A percentile compares a stretch with the other conserved stretches of the same genome.
phyloP scores from a whole-genome alignment of 1,284 basidiomycete genomes.

The Boletellus deceptivus region DNA sequence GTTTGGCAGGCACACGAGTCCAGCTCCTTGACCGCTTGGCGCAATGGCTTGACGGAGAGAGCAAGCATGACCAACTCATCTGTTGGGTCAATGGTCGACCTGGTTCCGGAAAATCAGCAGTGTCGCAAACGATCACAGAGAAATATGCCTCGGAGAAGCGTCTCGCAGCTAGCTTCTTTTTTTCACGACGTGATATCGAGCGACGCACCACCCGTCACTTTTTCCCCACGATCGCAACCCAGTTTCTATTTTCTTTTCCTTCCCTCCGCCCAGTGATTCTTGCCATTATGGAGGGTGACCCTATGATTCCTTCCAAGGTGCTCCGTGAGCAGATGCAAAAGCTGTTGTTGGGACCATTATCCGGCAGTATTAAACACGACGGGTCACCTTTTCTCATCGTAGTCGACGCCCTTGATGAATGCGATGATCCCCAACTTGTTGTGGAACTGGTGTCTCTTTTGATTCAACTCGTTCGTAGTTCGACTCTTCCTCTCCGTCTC shows the following conservation, averaged over 20 bases:
- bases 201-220: conserved; percentile 12
- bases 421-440: conserved; percentile 14
- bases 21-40: conserved; percentile 9
- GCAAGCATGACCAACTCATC: not conserved
- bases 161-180: conserved; percentile 20
- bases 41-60: conserved; percentile 4
- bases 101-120: conserved; percentile 17
- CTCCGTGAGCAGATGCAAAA: conserved; percentile 23
- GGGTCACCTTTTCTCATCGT: conserved; percentile 12
- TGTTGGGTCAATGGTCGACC: conserved; percentile 16
- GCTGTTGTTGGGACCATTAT: conserved; percentile 14
- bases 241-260: conserved; percentile 10
- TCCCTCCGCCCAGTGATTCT: conserved; percentile 8
- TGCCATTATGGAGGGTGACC: conserved; percentile 14
- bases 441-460: not conserved
- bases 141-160: conserved; percentile 6
- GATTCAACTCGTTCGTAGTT: not conserved
- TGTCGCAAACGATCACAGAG: conserved; percentile 16
- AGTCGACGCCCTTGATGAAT: conserved; percentile 24
- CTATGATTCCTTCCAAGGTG: conserved; percentile 20
- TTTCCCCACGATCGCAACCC: conserved; percentile 14
- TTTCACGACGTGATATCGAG: conserved; percentile 16
- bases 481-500: conserved; percentile 10
- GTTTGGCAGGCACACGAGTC: conserved; percentile 15
- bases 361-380: not conserved